Percentiles rank a stretch among this genome's conserved stretches.
Evolutionary conservation across 2,329 filamentous ascomycete genomes (phyloP).

Genomic region (Fusarium abutilonis): DNA sequence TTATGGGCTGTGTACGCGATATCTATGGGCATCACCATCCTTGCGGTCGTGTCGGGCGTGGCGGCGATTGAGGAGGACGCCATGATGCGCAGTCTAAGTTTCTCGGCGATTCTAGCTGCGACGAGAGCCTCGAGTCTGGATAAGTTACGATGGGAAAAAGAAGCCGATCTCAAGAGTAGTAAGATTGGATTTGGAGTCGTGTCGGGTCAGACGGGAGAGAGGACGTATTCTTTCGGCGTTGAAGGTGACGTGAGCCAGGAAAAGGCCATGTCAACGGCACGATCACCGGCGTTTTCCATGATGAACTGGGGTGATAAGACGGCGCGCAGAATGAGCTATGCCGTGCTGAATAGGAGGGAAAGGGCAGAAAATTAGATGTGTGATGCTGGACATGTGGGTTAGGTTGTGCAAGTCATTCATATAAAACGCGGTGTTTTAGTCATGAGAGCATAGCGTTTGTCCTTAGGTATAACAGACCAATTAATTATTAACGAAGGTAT

Average conservation of each 20-base stretch:
- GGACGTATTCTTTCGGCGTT: slow-evolving; percentile 39
- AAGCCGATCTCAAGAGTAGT: slow-evolving; percentile 26
- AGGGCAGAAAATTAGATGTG: slow-evolving; percentile 9
- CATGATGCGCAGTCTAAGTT: slow-evolving; percentile 39
- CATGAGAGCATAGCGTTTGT: slow-evolving; percentile 25
- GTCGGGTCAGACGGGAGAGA: slow-evolving; percentile 34
- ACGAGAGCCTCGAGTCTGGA: slow-evolving; percentile 40
- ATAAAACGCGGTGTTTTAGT: slow-evolving; percentile 4
- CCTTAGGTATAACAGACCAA: slow-evolving; percentile 1
- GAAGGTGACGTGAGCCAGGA: slow-evolving; percentile 44
- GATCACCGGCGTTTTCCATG: slow-evolving; percentile 38
- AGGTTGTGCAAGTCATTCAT: slow-evolving; percentile 2
- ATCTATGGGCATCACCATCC: slow-evolving; percentile 37
- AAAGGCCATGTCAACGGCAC: slow-evolving; percentile 28
- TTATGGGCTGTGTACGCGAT: slow-evolving; percentile 41
- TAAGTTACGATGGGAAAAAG: slow-evolving; percentile 38
- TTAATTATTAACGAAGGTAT: slow-evolving; percentile 23
- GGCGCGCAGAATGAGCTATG: slow-evolving; percentile 38
- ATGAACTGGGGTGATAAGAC: slow-evolving; percentile 39
- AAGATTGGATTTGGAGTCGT: slow-evolving; percentile 43
- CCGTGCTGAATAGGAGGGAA: slow-evolving; percentile 30
- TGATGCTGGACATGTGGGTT: not conserved
- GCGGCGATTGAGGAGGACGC: slow-evolving; percentile 40
- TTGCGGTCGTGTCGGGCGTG: slow-evolving; percentile 33
- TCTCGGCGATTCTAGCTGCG: slow-evolving; percentile 43